Conservation (phyloP, 1,139 yeast species). For the Suhomyces yuchorum region DNA sequence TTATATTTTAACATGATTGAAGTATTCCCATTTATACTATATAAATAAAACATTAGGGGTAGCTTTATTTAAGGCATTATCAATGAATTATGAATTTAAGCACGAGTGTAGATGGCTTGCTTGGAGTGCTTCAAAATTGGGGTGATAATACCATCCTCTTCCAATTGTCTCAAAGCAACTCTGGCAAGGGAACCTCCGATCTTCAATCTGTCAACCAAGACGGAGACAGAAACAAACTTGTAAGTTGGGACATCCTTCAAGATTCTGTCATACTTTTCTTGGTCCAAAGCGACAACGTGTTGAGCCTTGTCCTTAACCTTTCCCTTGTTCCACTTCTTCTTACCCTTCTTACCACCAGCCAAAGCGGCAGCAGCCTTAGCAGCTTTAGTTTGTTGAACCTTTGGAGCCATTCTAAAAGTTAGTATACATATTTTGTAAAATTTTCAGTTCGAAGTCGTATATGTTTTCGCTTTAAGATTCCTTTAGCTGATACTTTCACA, state of each 20-base stretch:
- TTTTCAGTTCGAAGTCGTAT: neutral
- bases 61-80: constrained; percentile 8
- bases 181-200: constrained; percentile 99
- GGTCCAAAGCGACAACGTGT: constrained; percentile 96
- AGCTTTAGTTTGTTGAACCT: constrained; percentile 98
- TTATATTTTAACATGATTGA: constrained; percentile 7
- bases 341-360: constrained; percentile 99
- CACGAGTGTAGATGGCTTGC: constrained; percentile 88
- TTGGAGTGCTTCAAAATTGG: constrained; percentile 94
- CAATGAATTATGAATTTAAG: constrained; percentile 15
- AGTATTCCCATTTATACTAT: constrained; percentile 12
- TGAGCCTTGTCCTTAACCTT: constrained; percentile 99
- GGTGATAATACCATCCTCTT: constrained; percentile 92
- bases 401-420: constrained; percentile 90
- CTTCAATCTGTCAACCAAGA: constrained; percentile 98
- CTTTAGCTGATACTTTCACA: too few species aligned
- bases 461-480: too few species aligned
- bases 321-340: constrained; percentile 99
- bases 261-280: constrained; percentile 98
- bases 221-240: constrained; percentile 98
- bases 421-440: constrained; percentile 25
- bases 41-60: constrained; percentile 13
- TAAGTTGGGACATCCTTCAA: constrained; percentile 98
- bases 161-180: constrained; percentile 95
- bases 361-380: constrained; percentile 99